phyloP scores from a whole-genome alignment of 805 yeast species.

The Cyberlindnera lachancei region DNA sequence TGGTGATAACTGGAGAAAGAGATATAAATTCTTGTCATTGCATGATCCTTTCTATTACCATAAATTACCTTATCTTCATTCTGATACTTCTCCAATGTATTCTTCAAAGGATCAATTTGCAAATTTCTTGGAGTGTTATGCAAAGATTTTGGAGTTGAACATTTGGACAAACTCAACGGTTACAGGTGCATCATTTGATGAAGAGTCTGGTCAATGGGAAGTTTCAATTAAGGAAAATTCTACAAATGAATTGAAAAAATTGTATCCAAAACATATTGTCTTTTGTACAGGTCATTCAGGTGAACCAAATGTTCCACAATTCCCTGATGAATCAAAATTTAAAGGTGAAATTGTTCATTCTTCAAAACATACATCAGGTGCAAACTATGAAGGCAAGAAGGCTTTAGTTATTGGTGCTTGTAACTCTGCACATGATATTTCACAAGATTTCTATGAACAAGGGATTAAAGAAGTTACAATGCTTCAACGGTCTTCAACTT shows the following conservation, averaged over 20 bases:
- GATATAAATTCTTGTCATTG: constrained; percentile 36
- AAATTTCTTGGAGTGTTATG: constrained; percentile 35
- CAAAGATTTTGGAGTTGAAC: constrained; percentile 33
- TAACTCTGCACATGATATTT: constrained; percentile 39
- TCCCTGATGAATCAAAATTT: constrained; percentile 30
- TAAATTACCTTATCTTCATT: constrained; percentile 33
- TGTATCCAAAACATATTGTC: constrained; percentile 32
- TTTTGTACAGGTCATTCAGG: constrained; percentile 42
- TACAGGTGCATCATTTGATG: constrained; percentile 26
- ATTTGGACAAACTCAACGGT: constrained; percentile 29
- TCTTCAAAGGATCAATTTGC: constrained; percentile 39
- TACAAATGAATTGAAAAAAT: constrained; percentile 18
- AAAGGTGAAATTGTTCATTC: constrained; percentile 35
- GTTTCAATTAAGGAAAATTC: constrained; percentile 26
- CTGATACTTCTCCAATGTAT: constrained; percentile 34
- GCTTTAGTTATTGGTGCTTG: constrained; percentile 40
- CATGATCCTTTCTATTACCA: constrained; percentile 41
- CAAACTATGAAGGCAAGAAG: constrained; percentile 32
- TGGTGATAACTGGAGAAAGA: constrained; percentile 41
- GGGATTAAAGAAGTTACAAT: constrained; percentile 34
- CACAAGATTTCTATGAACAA: constrained; percentile 37
- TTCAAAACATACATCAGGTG: constrained; percentile 34
- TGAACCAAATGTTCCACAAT: constrained; percentile 35
- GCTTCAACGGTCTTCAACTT: constrained; percentile 39
- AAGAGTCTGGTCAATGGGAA: constrained; percentile 24